Base-by-base conservation (phyloP, 192 early-diverging fungal species). In the Pilaira anomala region DNA sequence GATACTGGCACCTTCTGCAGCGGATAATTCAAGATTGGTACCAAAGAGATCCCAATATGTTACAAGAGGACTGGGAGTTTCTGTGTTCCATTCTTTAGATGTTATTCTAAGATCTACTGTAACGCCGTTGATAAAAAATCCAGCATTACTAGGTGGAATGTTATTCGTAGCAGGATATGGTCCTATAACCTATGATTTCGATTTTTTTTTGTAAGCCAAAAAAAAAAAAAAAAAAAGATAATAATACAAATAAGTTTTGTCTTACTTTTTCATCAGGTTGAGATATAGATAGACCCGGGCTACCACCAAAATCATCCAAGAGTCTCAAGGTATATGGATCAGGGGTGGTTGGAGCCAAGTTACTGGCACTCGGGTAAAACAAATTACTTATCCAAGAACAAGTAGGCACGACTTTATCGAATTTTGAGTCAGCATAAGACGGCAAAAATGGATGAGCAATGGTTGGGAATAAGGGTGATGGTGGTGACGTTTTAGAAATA, bases 301-400 rank as follows among this genome's bases (percentile, higher is more conserved):
- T 51, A 18, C 73, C 73, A n/a, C 53, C 73, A 48, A 45, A 57
- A 13, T 57, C 41, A 42, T 74, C 72, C 18, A 74, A 29, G 6
- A 75, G 7, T 9, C 67, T 57, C 21, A 75, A 24, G n/a, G 58
- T 67, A 51, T 75, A 75, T 16, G 73, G 73, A 33, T 75, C 73
- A 13, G 73, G 56, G 5, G 60, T 61, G 19, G 73, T 75, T 2
- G 73, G 68, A 16, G 73, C 73, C 18, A 48, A 18, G 16, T 69
- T 48, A 18, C 70, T 21, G 3, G 33, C 22, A 39, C 73, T 75
- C 11, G 73, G 48, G 33, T 65, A 75, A 28, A 75, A 75, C 13
- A 75, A 48, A 46, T 75, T 75, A 21, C 60, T 52, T 0, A 69
- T 48, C 73, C 73, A 75, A 3, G 73, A 69, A 56, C 69, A 70